Evolutionary conservation across 1,284 basidiomycete species (phyloP).

Genomic region (Inonotus obliquus): DNA sequence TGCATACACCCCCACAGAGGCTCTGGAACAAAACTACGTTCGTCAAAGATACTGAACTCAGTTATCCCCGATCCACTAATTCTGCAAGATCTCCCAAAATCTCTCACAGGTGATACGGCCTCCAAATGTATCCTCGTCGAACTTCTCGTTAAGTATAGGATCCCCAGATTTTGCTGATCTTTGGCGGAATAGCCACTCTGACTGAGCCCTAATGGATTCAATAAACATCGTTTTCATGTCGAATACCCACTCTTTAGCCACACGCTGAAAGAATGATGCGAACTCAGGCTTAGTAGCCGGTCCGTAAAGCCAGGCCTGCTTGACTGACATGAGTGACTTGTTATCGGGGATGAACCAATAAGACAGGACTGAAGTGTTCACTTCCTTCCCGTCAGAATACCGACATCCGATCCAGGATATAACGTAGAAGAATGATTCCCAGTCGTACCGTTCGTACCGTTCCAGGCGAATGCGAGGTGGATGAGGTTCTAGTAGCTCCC

Average conservation of each 20-base stretch:
- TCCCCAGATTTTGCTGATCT: not conserved
- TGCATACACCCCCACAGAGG: too few relatives aligned
- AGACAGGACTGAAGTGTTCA: not conserved
- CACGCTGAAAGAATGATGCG: not conserved
- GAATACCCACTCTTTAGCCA: not conserved
- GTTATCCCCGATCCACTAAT: too few relatives aligned
- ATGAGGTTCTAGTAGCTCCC: not conserved
- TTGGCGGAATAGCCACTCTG: not conserved
- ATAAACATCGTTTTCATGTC: not conserved
- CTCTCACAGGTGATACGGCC: not conserved
- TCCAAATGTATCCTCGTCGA: conserved; percentile 1
- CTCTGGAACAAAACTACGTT: too few relatives aligned
- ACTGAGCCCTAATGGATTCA: not conserved
- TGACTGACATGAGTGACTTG: not conserved
- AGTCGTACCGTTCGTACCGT: not conserved
- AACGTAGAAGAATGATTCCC: conserved; percentile 9
- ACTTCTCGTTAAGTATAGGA: not conserved
- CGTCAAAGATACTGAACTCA: too few relatives aligned
- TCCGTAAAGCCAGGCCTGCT: not conserved
- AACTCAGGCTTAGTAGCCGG: not conserved
- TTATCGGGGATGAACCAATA: not conserved
- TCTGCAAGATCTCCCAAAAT: not conserved
- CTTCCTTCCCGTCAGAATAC: not conserved
- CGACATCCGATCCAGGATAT: not conserved
- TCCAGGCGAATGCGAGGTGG: not conserved